phyloP scores from a whole-genome alignment of 495 filamentous ascomycete species.

The Apiosordaria backusii region DNA sequence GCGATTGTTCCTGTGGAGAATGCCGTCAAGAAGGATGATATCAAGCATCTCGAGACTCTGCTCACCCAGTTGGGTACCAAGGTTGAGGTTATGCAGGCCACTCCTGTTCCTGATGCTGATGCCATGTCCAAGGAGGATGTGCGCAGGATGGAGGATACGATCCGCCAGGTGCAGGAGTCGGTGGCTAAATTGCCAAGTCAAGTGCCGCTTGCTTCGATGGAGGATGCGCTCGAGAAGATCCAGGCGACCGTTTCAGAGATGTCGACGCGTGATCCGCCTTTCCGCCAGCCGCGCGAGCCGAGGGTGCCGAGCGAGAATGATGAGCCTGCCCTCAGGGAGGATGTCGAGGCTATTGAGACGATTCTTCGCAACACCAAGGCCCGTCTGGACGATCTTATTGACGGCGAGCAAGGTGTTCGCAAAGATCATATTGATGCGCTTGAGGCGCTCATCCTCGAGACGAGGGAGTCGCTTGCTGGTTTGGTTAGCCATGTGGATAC shows the following conservation, averaged over 20 bases:
- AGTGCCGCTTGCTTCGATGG: constrained; percentile 26
- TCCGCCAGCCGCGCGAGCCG: constrained; percentile 10
- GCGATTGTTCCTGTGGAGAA: constrained; percentile 39
- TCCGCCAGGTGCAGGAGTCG: constrained; percentile 53
- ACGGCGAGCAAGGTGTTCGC: constrained; percentile 58
- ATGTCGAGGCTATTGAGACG: constrained; percentile 83
- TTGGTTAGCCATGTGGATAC: constrained; percentile 58
- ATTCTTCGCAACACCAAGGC: constrained; percentile 80
- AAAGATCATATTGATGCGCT: constrained; percentile 74
- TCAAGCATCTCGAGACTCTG: constrained; percentile 77
- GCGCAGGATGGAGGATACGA: constrained; percentile 37
- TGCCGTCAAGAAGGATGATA: constrained; percentile 59
- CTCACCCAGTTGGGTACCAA: constrained; percentile 79
- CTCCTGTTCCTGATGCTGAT: constrained; percentile 43
- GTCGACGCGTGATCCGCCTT: constrained; percentile 24
- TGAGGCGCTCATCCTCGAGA: constrained; percentile 65
- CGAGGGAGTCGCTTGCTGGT: constrained; percentile 63
- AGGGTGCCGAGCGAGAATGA: constrained; percentile 1
- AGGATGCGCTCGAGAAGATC: constrained; percentile 31
- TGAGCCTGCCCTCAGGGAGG: constrained; percentile 59
- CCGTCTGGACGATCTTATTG: constrained; percentile 70
- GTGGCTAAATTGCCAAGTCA: constrained; percentile 55
- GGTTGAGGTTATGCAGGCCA: constrained; percentile 72
- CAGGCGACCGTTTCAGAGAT: constrained; percentile 37
- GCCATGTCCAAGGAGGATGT: constrained; percentile 45